Evolutionary conservation across 257 asterid species (phyloP), one percentile per base, ranked within the genome.

Genomic region (Henckelia pumila): DNA sequence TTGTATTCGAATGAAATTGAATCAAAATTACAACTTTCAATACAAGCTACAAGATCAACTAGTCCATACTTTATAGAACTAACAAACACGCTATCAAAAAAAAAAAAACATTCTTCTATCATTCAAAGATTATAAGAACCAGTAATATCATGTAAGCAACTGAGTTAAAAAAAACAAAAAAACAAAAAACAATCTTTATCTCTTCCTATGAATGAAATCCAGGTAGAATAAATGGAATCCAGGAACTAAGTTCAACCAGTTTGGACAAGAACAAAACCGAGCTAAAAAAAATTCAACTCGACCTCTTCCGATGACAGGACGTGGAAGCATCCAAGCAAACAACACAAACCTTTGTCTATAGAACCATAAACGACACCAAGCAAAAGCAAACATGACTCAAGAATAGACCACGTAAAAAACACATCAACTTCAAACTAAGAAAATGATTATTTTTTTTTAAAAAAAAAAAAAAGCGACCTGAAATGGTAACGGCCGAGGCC

Each of bases 401-500:
- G 17, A 64, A 23, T 32, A 55, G 28, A 8, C 55, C 21, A 61
- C 73, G 14, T 69, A 61, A n/a, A 68, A 60, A 70, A 61, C 28
- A 33, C 7, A 61, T 61, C 28, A n/a, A 61, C 26, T 29, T 19
- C 35, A 61, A 11, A 63, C 13, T 65, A 71, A 67, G 73, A 37
- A 8, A 72, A 49, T 9, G 3, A 73, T 66, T 0, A n/a, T n/a
- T n/a, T n/a, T n/a, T n/a, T n/a, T n/a, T n/a, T n/a, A n/a, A n/a
- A n/a, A n/a, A n/a, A n/a, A n/a, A n/a, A n/a, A n/a, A n/a, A 6
- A 62, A 64, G 65, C 67, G 52, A 92, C 98, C 98, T 85, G 84
- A 89, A 92, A 87, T 92, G 92, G 80, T 92, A 92, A 71, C 87
- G 85, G 16, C 98, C 98, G 64, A 84, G 79, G 60, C 96, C 96